These are phyloP conservation scores for Trametes meyenii DNA, from an alignment of 768 basidiomycete species.

Conservation along the genomic window DNA sequence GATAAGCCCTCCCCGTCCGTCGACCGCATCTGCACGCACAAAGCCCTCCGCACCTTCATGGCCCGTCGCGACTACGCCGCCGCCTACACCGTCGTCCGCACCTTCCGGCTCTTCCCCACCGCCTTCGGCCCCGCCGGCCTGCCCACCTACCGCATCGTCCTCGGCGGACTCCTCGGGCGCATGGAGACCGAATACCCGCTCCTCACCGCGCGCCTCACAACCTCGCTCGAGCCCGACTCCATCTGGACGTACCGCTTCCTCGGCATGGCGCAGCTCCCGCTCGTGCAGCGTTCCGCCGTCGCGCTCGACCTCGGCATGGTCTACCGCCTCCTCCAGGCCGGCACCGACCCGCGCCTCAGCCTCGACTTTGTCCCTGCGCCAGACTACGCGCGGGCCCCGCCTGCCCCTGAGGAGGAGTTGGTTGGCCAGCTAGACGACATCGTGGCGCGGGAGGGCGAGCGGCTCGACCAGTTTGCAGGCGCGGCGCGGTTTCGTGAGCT, in stretches of 20 bases:
- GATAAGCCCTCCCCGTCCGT: constrained; percentile 12
- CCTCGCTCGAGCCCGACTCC: background rate
- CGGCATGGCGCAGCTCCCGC: constrained; percentile 15
- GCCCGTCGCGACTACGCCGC: constrained; percentile 49
- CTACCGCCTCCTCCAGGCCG: constrained; percentile 21
- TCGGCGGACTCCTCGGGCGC: constrained; percentile 19
- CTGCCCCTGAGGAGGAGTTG: background rate
- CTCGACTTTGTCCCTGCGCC: constrained; percentile 18
- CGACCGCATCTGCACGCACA: constrained; percentile 38
- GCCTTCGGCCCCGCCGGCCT: constrained; percentile 8
- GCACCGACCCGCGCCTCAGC: constrained; percentile 18
- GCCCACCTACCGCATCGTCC: constrained; percentile 24
- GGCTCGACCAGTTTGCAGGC: background rate
- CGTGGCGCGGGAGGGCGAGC: background rate
- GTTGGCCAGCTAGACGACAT: background rate
- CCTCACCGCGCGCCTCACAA: constrained; percentile 3
- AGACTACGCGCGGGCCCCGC: background rate
- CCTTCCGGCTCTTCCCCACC: constrained; percentile 20
- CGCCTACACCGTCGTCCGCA: constrained; percentile 43
- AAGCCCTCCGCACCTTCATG: constrained; percentile 50
- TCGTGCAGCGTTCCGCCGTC: background rate
- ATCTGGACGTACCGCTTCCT: constrained; percentile 32
- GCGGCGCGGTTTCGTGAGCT: background rate
- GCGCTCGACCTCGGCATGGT: constrained; percentile 19
- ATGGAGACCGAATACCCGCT: constrained; percentile 12